Conservation (phyloP, 1,139 yeast species). For the Geotrichum reessii region DNA sequence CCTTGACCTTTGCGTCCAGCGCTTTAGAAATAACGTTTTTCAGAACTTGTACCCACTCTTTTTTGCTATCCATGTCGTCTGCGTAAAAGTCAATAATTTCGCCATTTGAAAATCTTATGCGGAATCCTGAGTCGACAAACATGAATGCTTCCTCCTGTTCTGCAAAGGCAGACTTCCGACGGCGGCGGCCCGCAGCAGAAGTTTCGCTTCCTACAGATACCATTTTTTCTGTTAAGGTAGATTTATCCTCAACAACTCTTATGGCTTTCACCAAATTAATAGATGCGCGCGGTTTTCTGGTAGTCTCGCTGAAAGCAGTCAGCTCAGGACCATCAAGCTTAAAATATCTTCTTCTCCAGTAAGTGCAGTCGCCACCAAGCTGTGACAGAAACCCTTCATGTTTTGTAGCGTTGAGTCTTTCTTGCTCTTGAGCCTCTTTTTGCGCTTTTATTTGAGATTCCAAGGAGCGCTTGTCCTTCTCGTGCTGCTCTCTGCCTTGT, state of each 20-base stretch:
- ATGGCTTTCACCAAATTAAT: slow-evolving; percentile 62
- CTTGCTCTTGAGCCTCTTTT: slow-evolving; percentile 4
- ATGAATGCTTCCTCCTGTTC: slow-evolving; percentile 30
- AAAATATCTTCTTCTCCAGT: slow-evolving; percentile 60
- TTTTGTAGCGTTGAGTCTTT: not conserved
- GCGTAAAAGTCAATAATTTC: slow-evolving; percentile 67
- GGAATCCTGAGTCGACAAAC: slow-evolving; percentile 39
- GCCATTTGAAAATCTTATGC: slow-evolving; percentile 58
- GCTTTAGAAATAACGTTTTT: slow-evolving; percentile 21
- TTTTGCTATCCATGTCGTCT: slow-evolving; percentile 48
- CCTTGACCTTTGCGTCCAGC: slow-evolving; percentile 3
- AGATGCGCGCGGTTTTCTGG: slow-evolving; percentile 61
- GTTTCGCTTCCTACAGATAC: slow-evolving; percentile 28
- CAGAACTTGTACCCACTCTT: slow-evolving; percentile 42
- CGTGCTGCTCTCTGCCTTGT: slow-evolving; percentile 1
- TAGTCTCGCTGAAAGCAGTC: slow-evolving; percentile 58
- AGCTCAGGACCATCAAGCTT: slow-evolving; percentile 50
- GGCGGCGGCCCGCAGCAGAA: slow-evolving; percentile 24
- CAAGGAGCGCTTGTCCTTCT: not conserved
- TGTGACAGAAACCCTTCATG: slow-evolving; percentile 61
- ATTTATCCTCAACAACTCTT: slow-evolving; percentile 34
- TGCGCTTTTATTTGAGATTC: not conserved
- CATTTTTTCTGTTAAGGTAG: slow-evolving; percentile 26
- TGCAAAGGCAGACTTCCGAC: slow-evolving; percentile 32
- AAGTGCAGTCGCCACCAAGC: slow-evolving; percentile 70